Conservation (phyloP, 768 basidiomycete genomes). For the Boletus sp. region DNA sequence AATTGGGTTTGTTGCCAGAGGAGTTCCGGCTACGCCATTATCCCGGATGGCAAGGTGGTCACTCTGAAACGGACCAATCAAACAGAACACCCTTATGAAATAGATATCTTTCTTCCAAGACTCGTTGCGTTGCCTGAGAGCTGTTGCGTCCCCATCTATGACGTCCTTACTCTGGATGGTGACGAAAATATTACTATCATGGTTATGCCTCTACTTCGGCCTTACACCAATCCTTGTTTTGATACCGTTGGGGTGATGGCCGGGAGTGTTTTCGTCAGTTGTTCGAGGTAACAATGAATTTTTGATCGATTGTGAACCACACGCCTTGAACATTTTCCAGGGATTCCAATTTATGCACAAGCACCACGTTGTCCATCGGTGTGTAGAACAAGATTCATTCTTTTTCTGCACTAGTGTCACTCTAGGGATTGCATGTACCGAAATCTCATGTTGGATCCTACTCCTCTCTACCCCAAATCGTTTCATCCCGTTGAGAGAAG, state of each 20-base stretch:
- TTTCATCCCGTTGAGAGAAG: too few species aligned
- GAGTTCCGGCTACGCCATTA: constrained; percentile 17
- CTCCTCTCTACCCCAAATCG: too few species aligned
- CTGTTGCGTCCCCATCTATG: constrained; percentile 27
- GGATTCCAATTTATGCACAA: constrained; percentile 38
- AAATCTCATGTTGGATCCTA: too few species aligned
- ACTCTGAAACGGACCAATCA: constrained; percentile 28
- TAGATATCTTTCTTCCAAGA: constrained; percentile 17
- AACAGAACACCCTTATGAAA: constrained; percentile 19
- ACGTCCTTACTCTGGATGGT: constrained; percentile 7
- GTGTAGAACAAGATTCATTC: constrained; percentile 13
- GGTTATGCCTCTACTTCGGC: constrained; percentile 31
- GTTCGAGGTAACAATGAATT: constrained; percentile 24
- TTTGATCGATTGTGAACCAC: background rate
- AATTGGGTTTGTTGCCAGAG: constrained; percentile 9
- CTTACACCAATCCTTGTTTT: constrained; percentile 18
- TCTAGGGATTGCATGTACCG: too few species aligned
- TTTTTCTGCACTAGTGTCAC: too few species aligned
- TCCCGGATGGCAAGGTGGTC: constrained; percentile 27
- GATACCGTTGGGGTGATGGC: constrained; percentile 12
- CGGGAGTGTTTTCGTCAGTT: constrained; percentile 30
- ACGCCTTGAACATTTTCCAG: constrained; percentile 10
- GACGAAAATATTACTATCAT: constrained; percentile 16
- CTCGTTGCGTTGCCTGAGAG: constrained; percentile 11
- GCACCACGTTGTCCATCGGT: constrained; percentile 37